Percentiles rank a stretch among this genome's conserved stretches.
phyloP scores from a whole-genome alignment of 352 stramenopile genomes.

The Phytophthora hybrid region DNA sequence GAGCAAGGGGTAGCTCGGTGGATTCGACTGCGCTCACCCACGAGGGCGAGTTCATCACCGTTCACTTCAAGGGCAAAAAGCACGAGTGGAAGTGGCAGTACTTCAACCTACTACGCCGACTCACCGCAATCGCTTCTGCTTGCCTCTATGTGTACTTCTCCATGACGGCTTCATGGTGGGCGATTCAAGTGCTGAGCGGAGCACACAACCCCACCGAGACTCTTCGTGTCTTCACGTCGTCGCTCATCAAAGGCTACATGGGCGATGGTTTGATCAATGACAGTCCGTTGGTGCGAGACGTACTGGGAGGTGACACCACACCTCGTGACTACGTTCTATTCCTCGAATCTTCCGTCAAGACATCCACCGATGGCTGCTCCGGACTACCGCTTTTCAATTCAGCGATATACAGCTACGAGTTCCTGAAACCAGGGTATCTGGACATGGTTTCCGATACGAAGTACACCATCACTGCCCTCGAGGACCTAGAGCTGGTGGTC shows the following conservation, averaged over 20 bases:
- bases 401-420: conserved; percentile 44
- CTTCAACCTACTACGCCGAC: conserved; percentile 34
- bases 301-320: conserved; percentile 29
- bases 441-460: conserved; percentile 29
- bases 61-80: conserved; percentile 18
- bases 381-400: conserved; percentile 9
- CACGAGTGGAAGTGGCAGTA: conserved; percentile 19
- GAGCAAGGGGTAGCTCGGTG: conserved; percentile 7
- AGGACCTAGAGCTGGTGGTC: conserved; percentile 44
- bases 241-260: conserved; percentile 39
- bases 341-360: conserved; percentile 28
- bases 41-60: conserved; percentile 16
- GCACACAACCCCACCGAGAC: conserved; percentile 21
- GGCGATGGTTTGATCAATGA: conserved; percentile 33
- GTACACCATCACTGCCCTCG: conserved; percentile 47
- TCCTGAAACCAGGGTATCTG: conserved; percentile 35
- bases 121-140: conserved; percentile 24
- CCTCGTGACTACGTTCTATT: conserved; percentile 42
- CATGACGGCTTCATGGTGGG: conserved; percentile 27
- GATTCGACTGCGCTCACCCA: conserved; percentile 13
- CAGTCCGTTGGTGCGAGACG: conserved; percentile 37
- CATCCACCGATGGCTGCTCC: conserved; percentile 29
- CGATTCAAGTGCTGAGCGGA: conserved; percentile 21
- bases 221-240: conserved; percentile 17
- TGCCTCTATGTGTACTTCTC: conserved; percentile 41